A percentile compares a stretch with the other conserved stretches of the same genome.
Evolutionary conservation across 208 protist genomes (phyloP).

Genomic region (Crithidia sp.): DNA sequence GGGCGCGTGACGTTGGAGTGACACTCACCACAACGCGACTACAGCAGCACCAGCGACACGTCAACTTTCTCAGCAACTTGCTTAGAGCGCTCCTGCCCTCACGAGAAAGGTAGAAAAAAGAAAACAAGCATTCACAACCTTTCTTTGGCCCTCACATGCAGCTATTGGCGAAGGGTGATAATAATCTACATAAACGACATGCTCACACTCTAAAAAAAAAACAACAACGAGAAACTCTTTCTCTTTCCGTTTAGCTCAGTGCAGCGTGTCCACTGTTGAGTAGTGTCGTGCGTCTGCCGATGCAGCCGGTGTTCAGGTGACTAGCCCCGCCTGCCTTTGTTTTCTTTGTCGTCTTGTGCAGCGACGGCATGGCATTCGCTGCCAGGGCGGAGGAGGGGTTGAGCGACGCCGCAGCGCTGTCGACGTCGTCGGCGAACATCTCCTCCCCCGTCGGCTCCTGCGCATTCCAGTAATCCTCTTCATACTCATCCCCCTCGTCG

Average conservation of each 20-base stretch:
- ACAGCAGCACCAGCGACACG: too few relatives aligned
- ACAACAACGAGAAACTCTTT: neutral
- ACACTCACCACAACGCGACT: too few relatives aligned
- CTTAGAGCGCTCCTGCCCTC: too few relatives aligned
- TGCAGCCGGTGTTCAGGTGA: neutral
- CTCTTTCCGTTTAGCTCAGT: neutral
- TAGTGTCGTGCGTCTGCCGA: neutral
- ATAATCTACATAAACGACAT: too few relatives aligned
- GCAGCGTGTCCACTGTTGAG: constrained; percentile 8
- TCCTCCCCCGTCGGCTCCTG: neutral
- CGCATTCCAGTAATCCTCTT: too few relatives aligned
- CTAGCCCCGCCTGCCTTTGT: neutral
- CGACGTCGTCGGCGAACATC: constrained; percentile 8
- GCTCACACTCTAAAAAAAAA: neutral
- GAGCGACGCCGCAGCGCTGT: constrained; percentile 9
- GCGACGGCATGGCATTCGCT: neutral
- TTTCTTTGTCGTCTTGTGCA: constrained; percentile 2
- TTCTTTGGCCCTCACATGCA: too few relatives aligned
- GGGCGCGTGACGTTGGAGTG: too few relatives aligned
- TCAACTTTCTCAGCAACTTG: too few relatives aligned
- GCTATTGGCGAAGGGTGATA: too few relatives aligned
- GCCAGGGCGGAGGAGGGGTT: neutral
- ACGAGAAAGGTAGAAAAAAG: too few relatives aligned
- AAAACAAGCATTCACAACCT: too few relatives aligned
- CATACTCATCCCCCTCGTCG: too few relatives aligned